Conservation (phyloP, 1,139 yeast species). For the Zygosaccharomyces pseudobailii region DNA sequence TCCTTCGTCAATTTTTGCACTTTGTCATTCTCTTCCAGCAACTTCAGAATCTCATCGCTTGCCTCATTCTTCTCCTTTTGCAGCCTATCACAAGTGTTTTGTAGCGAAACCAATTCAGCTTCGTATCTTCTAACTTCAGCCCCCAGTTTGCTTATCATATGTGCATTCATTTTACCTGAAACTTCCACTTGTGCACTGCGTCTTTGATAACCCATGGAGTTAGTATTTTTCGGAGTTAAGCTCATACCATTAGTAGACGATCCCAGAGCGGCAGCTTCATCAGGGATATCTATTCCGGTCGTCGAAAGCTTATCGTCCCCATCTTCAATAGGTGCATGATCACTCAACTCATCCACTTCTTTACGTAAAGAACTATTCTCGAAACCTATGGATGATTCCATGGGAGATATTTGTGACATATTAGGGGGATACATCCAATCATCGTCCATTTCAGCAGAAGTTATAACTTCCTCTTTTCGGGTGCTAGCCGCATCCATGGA, state of each 20-base stretch:
- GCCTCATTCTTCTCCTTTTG: constrained; percentile 58
- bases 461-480: not conserved
- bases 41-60: constrained; percentile 58
- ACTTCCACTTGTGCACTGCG: constrained; percentile 12
- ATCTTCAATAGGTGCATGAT: constrained; percentile 3
- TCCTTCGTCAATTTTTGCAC: constrained; percentile 38
- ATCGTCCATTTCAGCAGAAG: constrained; percentile 11
- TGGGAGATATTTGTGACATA: constrained; percentile 6
- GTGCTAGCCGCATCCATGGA: not conserved
- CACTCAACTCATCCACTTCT: constrained; percentile 6
- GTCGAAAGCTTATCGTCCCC: constrained; percentile 6
- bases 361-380: constrained; percentile 4
- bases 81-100: constrained; percentile 56
- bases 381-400: constrained; percentile 7
- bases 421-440: constrained; percentile 15
- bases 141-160: constrained; percentile 31
- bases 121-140: constrained; percentile 75
- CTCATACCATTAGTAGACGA: constrained; percentile 5
- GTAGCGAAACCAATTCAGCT: constrained; percentile 62
- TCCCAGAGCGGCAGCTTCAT: constrained; percentile 27
- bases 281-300: constrained; percentile 19
- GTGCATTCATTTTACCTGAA: constrained; percentile 26
- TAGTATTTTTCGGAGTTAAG: constrained; percentile 4
- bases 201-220: constrained; percentile 10
- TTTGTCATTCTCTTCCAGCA: constrained; percentile 52